Base-by-base conservation (phyloP, 192 early-diverging fungal species). In the Coemansia sp. region DNA sequence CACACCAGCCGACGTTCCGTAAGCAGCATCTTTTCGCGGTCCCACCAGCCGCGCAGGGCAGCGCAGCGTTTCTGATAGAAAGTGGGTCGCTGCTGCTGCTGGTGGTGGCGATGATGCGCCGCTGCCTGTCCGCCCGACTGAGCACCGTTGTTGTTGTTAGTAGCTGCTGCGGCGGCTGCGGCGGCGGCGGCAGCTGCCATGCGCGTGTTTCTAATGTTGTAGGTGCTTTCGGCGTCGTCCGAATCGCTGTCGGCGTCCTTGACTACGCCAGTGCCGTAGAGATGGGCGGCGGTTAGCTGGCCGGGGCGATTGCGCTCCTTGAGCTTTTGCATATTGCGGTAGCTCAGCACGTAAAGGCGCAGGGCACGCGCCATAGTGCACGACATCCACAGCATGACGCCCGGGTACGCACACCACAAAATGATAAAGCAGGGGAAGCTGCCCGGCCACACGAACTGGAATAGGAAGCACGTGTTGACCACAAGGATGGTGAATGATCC, bases 381-480 rank as follows among this genome's bases (percentile, higher is more conserved):
- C 20, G 70, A 67, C 64, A 76, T 74, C 82, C 82, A 84, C 59
- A 84, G 67, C 73, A 79, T 84, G 40, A 84, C 77, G 35, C 82
- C 82, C 4, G 76, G 76, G 31, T 84, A 84, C 17, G 76, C 76
- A 25, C 70, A 70, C 82, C 82, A 84, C 31, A 84, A 51, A 36
- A 79, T 76, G 14, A 84, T 49, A 65, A 84, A 79, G 67, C 82
- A 84, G 38, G 82, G 82, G 59, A 79, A 84, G 42, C 73, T 38
- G 42, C 77, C 82, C 5, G 74, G 74, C 79, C 79, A 82, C 61
- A 82, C 79, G 47, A 82, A 82, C 65, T 82, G 79, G 71, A 82
- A 82, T 29, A 82, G 39, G 24, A 82, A 82, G 56, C 79, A 82
- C 10, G 79, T 77, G 74, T 82, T 82, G 60, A 82, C 79, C 8